Conservation (phyloP, 495 filamentous ascomycete species). For the Melanomma pulvis-pyrius region DNA sequence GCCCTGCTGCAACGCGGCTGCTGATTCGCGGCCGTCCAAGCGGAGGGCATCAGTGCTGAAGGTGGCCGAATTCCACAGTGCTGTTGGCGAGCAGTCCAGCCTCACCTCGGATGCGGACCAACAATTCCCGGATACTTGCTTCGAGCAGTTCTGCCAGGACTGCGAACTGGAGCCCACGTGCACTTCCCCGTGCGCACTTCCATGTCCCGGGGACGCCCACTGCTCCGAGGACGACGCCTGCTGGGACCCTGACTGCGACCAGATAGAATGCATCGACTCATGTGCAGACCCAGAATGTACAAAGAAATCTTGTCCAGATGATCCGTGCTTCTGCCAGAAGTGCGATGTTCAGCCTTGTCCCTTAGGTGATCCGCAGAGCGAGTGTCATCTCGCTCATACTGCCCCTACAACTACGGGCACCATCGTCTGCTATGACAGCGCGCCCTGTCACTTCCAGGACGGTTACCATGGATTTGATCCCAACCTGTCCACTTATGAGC, state of each 20-base stretch:
- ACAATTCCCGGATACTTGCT: slow-evolving; percentile 28
- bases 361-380: slow-evolving; percentile 20
- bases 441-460: slow-evolving; percentile 28
- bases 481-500: slow-evolving; percentile 8
- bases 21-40: slow-evolving; percentile 29
- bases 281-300: slow-evolving; percentile 36
- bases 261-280: slow-evolving; percentile 14
- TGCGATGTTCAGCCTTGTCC: slow-evolving; percentile 31
- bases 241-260: slow-evolving; percentile 29
- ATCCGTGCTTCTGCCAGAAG: slow-evolving; percentile 30
- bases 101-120: slow-evolving; percentile 10
- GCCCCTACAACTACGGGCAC: slow-evolving; percentile 23
- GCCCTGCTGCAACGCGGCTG: slow-evolving; percentile 3
- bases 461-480: slow-evolving; percentile 13
- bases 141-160: slow-evolving; percentile 28
- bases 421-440: slow-evolving; percentile 27
- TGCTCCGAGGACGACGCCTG: slow-evolving; percentile 29
- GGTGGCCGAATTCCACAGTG: slow-evolving; percentile 16
- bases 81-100: not conserved
- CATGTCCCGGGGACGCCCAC: slow-evolving; percentile 27
- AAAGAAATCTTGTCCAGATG: slow-evolving; percentile 24
- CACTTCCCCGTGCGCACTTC: slow-evolving; percentile 19
- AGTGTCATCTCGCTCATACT: slow-evolving; percentile 25
- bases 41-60: slow-evolving; percentile 19
- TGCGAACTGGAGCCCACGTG: slow-evolving; percentile 27